Evolutionary conservation across 1,284 basidiomycete species (phyloP), one percentile per base, ranked within the genome.

Genomic region (Rhodotorula mucilaginosa): DNA sequence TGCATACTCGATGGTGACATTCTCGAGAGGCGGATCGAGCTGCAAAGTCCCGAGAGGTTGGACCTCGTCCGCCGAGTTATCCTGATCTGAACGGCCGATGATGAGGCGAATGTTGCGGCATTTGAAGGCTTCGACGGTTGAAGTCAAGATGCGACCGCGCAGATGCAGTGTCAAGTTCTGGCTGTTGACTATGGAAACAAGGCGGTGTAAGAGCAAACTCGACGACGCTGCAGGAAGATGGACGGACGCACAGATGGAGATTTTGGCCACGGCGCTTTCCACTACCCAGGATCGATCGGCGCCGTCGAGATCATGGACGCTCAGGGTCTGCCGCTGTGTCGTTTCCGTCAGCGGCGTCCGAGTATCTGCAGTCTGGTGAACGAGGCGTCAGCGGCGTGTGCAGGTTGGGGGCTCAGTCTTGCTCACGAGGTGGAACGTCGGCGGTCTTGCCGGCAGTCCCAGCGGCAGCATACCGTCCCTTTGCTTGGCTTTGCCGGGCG

Each of bases 231-330:
- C 39, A 21, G n/a, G n/a, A 57, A 56, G 59, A 46, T 58, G 64
- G 54, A 62, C 58, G 48, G 58, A 81, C 89, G 81, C 79, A 92
- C 89, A 92, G 81, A 82, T 92, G 89, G 78, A 92, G 87, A 78
- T 91, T 89, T 78, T 90, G 88, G 59, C 52, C 6, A 63, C 57
- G 3, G 31, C 39, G 16, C 39, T 47, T 4, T 63, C 31, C 3
- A 70, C 52, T 1, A 6, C 2, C 64, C 64, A 70, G 34, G 59
- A 52, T 16, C 34, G 15, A n/a, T 48, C 61, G n/a, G 63, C 49
- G 1, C 72, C 72, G 15, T 73, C 72, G 26, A 68, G 18, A 39
- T 70, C 69, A 31, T 70, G 66, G 0, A 73, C 56, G 19, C 56
- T 61, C 2, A 73, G 54, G 10, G 58, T 70, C 26, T 64, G 54